phyloP scores from a whole-genome alignment of 371 early-diverging fungal genomes.

The Syncephalastrum racemosum region DNA sequence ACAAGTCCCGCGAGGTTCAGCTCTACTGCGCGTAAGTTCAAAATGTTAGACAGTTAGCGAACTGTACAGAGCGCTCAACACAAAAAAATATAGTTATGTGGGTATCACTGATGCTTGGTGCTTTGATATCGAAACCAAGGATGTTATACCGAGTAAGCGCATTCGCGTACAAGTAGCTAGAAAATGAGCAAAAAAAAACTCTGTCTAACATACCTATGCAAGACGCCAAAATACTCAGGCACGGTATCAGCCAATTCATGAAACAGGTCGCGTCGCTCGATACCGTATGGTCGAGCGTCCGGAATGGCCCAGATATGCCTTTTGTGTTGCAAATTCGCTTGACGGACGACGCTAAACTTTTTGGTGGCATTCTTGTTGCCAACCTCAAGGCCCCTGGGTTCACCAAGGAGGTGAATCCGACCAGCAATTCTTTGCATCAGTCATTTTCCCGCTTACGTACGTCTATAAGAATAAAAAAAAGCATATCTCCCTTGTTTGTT shows the following conservation, averaged over 20 bases:
- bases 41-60: not conserved
- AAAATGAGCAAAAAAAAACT: not conserved
- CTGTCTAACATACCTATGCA: not conserved
- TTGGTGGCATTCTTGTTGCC: slow-evolving; percentile 13
- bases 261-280: slow-evolving; percentile 2
- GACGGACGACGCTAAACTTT: slow-evolving; percentile 14
- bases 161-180: too few relatives aligned
- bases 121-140: slow-evolving; percentile 17
- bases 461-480: not conserved
- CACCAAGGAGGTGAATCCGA: not conserved
- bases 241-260: slow-evolving; percentile 9
- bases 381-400: slow-evolving; percentile 14
- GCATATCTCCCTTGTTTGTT: not conserved
- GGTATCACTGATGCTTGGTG: slow-evolving; percentile 15
- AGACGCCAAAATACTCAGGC: slow-evolving; percentile 8
- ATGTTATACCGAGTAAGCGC: too few relatives aligned
- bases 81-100: slow-evolving; percentile 5
- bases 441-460: slow-evolving; percentile 17
- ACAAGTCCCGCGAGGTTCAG: slow-evolving; percentile 5
- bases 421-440: not conserved
- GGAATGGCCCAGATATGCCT: not conserved
- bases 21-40: slow-evolving; percentile 15
- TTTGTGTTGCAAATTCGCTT: slow-evolving; percentile 13
- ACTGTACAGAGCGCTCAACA: not conserved
- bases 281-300: slow-evolving; percentile 13